Base-by-base conservation (phyloP, 192 early-diverging fungal species). In the Allomyces macrogynus region DNA sequence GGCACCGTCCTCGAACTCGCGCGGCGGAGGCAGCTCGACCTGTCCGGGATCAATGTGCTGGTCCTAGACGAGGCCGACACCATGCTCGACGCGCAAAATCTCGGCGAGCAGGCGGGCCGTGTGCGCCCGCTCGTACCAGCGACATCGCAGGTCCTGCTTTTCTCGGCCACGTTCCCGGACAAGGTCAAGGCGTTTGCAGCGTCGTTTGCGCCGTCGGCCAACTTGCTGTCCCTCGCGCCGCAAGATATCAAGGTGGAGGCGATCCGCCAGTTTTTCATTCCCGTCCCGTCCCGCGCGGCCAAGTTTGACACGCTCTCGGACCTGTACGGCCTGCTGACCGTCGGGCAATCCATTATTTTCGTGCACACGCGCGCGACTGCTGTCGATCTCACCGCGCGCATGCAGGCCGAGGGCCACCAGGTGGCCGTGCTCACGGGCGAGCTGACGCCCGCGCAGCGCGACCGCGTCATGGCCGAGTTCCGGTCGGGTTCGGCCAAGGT, bases 1-100 rank as follows among this genome's bases (percentile, higher is more conserved):
- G 95, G 95, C 23, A 92, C 92, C 3, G 84, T 98, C 0, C 74
- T 71, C 23, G 90, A 93, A 24, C 68, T 90, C 54, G 78, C 89
- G 44, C 80, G 81, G 66, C 77, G 80, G 64, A 70, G 85, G 26
- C 72, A 78, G 12, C 67, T 96, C 60, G 76, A 85, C 57, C 69
- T 81, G 18, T 75, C 69, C 7, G 62, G 77, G 61, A 70, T 92
- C 62, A 82, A 85, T 66, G 81, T 95, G 44, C 89, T 94, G 75
- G 92, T 96, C 16, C 78, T 98, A 67, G 95, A 98, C 68, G 95
- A 98, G 74, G 95, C 95, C n/a, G 95, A 98, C 70, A 95, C 90
- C 68, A 95, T 96, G 95, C 71, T 95, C 66, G 91, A 93, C 73
- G 74, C 83, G 77, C 83, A 84, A 66, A 78, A 83, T 23, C 76